Conservation (phyloP, 345 rosid genomes). For the Populus tremula region DNA sequence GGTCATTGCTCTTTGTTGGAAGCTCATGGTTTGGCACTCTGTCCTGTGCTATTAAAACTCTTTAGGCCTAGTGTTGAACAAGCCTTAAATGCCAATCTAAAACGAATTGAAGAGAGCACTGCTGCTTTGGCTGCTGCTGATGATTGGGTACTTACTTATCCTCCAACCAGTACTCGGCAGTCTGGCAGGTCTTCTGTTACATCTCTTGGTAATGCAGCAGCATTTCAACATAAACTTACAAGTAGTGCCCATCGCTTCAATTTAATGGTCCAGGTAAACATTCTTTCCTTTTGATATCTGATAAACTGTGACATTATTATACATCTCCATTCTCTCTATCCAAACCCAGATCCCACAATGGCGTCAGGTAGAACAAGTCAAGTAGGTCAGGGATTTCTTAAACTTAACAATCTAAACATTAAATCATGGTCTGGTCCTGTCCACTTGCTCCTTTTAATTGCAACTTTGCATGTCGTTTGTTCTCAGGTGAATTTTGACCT, state of each 20-base stretch:
- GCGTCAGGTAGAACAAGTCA: too few species aligned
- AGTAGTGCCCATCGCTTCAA: slow-evolving; percentile 97
- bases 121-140: slow-evolving; percentile 99
- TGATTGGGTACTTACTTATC: slow-evolving; percentile 86
- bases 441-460: neutral
- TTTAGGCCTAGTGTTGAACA: slow-evolving; percentile 97
- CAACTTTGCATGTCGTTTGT: neutral
- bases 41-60: slow-evolving; percentile 81
- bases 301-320: neutral
- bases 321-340: neutral
- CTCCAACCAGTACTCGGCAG: slow-evolving; percentile 65
- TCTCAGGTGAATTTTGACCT: neutral
- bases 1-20: slow-evolving; percentile 99
- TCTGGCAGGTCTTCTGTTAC: slow-evolving; percentile 54
- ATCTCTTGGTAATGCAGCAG: slow-evolving; percentile 42
- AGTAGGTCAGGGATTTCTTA: too few species aligned
- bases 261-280: slow-evolving; percentile 94
- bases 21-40: slow-evolving; percentile 88
- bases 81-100: slow-evolving; percentile 91
- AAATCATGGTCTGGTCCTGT: neutral
- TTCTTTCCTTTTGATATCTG: neutral
- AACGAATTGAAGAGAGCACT: slow-evolving; percentile 95
- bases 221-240: slow-evolving; percentile 84
- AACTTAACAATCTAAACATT: neutral
- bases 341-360: neutral